Base-by-base conservation (phyloP, 805 yeast species). In the Lipomyces orientalis region DNA sequence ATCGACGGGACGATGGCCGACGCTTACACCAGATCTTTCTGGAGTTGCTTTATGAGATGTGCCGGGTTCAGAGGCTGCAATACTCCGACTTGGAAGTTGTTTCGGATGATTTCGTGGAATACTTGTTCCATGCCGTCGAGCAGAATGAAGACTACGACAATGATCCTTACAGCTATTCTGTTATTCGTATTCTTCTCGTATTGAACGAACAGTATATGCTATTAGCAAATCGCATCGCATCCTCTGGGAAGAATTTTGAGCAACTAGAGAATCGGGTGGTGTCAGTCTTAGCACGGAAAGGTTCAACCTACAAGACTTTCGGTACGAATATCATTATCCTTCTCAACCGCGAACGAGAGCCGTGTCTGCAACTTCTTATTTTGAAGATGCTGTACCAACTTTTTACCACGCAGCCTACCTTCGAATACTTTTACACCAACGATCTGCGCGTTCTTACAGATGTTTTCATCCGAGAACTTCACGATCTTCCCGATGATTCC, bases 191-290 rank as follows among this genome's bases (percentile, higher is more conserved):
- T 16, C 77, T 93, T 12, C 80, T 93, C 52, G 88, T 92, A 0
- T 80, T 93, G 33, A 93, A 93, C 78, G 97, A 93, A 76, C 97
- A 93, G 78, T 93, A 87, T 77, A 86, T 93, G 88, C 89, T 91
- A 52, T 79, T 86, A 69, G 81, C 61, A 34, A 55, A 51, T 52
- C 54, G 29, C 55, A 56, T 57, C 6, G 51, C 55, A 4, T n/a
- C 64, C 10, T 52, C 12, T 6, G 33, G 29, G 39, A 7, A 43
- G 7, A n/a, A 43, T n/a, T n/a, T 4, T 43, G 54, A 46, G 33
- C 43, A 33, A 14, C 59, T 57, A 10, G 64, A 60, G 9, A 85
- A 87, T 73, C 84, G 84, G 66, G 89, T 90, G 1, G 86, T 90
- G 73, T 81, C 83, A 4, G 83, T 84, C 2, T 76, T 93, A 64